Evolutionary conservation across 441 rosid species (phyloP).

Genomic region (Bocquillonia castaneifolia): DNA sequence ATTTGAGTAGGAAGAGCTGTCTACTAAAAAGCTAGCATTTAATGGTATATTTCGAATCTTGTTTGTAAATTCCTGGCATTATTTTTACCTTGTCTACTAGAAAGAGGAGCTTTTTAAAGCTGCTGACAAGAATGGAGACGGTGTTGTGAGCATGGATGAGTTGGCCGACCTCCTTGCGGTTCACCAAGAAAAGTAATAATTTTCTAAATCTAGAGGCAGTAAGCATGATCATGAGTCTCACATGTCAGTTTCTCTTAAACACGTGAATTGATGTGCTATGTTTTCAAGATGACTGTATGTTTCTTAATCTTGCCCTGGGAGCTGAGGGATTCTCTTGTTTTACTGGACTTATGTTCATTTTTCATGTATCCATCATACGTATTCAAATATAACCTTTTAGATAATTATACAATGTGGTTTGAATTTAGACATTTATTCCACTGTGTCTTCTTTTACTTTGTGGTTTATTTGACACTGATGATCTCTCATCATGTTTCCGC

Average conservation of each 20-base stretch:
- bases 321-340: neutral
- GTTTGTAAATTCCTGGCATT: constrained; percentile 19
- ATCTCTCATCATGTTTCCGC: neutral
- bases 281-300: neutral
- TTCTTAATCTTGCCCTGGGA: neutral
- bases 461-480: neutral
- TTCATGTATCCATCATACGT: neutral
- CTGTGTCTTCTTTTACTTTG: neutral
- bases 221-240: constrained; percentile 20
- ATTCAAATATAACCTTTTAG: neutral
- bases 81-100: constrained; percentile 44
- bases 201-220: constrained; percentile 16
- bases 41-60: neutral
- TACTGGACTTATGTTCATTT: neutral
- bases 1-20: neutral
- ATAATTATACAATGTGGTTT: neutral
- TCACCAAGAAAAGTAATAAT: constrained; percentile 81
- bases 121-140: constrained; percentile 80
- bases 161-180: constrained; percentile 76
- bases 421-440: neutral
- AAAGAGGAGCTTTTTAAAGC: constrained; percentile 83
- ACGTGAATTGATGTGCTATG: neutral
- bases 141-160: constrained; percentile 85
- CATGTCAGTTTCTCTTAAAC: neutral
- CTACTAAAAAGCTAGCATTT: neutral